Evolutionary conservation across 139 green algal genomes (phyloP).

Genomic region (Desmodesmus armatus): DNA sequence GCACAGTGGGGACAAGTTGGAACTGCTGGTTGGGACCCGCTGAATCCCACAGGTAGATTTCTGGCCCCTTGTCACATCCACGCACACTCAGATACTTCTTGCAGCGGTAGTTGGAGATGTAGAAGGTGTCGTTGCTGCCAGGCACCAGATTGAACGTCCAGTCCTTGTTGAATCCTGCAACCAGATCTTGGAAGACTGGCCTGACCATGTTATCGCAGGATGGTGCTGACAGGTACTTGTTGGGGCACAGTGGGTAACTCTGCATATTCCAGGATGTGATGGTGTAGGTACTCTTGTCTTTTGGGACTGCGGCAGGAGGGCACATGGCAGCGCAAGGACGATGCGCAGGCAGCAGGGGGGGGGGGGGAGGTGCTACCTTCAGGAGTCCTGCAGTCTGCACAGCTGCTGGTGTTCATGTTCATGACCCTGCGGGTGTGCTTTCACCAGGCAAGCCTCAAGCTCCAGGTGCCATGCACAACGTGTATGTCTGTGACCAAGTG

Average conservation of each 20-base stretch:
- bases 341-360: no score
- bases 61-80: background rate
- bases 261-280: no score
- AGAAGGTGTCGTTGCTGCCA: background rate
- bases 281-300: no score
- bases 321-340: background rate
- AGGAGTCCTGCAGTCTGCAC: no score
- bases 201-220: background rate
- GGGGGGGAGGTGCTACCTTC: no score
- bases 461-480: no score
- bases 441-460: no score
- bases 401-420: no score
- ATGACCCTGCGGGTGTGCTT: no score
- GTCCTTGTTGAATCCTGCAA: background rate
- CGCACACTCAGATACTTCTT: background rate
- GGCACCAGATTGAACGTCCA: background rate
- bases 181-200: background rate
- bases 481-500: no score
- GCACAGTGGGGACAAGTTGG: background rate
- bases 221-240: background rate
- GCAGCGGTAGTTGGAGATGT: background rate
- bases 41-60: background rate
- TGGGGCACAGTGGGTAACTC: no score
- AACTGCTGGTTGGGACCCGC: background rate
- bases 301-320: background rate